A percentile compares a stretch with the other conserved stretches of the same genome.
phyloP scores from a whole-genome alignment of 495 filamentous ascomycete species.

The Neohortaea acidophila region DNA sequence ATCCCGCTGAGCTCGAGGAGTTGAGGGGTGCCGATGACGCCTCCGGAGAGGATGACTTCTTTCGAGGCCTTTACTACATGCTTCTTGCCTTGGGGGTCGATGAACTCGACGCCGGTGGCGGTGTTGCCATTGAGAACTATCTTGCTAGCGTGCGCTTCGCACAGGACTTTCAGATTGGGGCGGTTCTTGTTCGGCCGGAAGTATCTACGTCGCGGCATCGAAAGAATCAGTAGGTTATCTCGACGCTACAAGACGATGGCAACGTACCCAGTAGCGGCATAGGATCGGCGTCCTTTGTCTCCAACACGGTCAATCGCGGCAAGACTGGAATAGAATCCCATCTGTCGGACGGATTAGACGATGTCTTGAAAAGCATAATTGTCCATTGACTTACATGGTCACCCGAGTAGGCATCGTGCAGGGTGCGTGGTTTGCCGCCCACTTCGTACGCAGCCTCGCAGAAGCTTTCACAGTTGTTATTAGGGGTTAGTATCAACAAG shows the following conservation, averaged over 20 bases:
- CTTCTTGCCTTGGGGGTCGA: conserved; percentile 17
- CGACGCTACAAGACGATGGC: too few species aligned
- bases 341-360: conserved; percentile 16
- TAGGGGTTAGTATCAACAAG: not conserved
- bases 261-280: conserved; percentile 18
- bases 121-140: conserved; percentile 17
- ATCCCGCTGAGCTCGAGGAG: conserved; percentile 23
- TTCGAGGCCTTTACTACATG: conserved; percentile 13
- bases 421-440: conserved; percentile 13
- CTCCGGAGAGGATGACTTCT: conserved; percentile 21
- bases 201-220: too few species aligned
- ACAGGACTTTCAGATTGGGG: conserved; percentile 16
- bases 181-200: conserved; percentile 14
- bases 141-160: conserved; percentile 14
- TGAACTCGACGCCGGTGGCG: conserved; percentile 17
- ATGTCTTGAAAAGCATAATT: too few species aligned
- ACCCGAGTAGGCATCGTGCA: conserved; percentile 17
- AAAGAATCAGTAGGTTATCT: too few species aligned
- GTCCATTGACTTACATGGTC: conserved; percentile 20
- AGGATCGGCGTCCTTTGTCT: conserved; percentile 11
- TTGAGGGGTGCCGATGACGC: conserved; percentile 19
- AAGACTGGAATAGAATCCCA: conserved; percentile 19
- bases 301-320: conserved; percentile 11
- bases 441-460: conserved; percentile 20
- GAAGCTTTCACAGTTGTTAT: conserved; percentile 8